These are phyloP conservation scores for Lipomyces japonicus DNA, from an alignment of 805 yeast species.

Conservation along the genomic window DNA sequence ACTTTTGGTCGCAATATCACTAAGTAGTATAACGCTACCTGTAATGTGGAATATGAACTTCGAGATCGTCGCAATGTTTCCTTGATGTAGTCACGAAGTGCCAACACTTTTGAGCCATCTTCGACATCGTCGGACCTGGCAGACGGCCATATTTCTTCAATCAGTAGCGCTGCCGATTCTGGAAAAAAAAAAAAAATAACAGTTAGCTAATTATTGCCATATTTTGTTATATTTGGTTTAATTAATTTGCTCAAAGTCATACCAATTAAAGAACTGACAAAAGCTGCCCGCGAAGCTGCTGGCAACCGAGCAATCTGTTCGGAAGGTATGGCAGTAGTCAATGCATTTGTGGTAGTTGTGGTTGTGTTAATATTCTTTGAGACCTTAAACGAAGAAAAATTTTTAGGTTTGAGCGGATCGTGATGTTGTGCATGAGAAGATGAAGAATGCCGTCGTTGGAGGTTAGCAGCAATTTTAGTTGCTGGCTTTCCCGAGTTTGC, in stretches of 20 bases:
- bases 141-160: constrained; percentile 37
- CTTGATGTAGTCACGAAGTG: constrained; percentile 39
- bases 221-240: not conserved
- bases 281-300: too few relatives aligned
- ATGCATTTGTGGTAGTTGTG: not conserved
- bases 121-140: constrained; percentile 30
- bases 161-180: constrained; percentile 33
- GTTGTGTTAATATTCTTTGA: not conserved
- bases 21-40: constrained; percentile 64
- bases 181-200: constrained; percentile 7
- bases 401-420: not conserved
- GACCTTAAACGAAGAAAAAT: too few relatives aligned
- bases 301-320: too few relatives aligned
- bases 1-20: constrained; percentile 43
- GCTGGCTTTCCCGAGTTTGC: too few relatives aligned
- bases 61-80: constrained; percentile 49
- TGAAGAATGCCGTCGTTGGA: constrained; percentile 21
- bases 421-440: constrained; percentile 4
- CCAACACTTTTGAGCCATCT: constrained; percentile 31
- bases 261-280: constrained; percentile 27
- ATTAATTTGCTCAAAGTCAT: constrained; percentile 25
- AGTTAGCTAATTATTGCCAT: not conserved
- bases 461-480: too few relatives aligned
- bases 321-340: constrained; percentile 2
- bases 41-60: constrained; percentile 59